phyloP scores from a whole-genome alignment of 2,329 filamentous ascomycete genomes.

The Thelonectria blattea region DNA sequence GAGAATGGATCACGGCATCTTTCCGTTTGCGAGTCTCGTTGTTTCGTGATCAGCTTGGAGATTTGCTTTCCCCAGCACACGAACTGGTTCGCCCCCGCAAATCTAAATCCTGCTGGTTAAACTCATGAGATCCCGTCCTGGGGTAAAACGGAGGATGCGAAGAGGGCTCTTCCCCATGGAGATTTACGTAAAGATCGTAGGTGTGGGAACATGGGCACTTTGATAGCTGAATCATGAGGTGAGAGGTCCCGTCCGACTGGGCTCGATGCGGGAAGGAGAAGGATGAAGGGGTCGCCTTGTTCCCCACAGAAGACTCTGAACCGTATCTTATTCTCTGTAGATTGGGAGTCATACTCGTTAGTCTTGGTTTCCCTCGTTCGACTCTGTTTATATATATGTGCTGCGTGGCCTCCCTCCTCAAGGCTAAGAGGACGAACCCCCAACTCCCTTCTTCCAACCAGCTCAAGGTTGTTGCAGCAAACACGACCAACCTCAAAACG shows the following conservation, averaged over 20 bases:
- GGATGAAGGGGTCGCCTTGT: background rate
- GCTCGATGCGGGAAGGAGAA: constrained; percentile 1
- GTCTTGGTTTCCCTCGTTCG: background rate
- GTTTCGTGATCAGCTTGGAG: background rate
- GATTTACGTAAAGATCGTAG: constrained; percentile 15
- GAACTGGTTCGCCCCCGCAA: background rate
- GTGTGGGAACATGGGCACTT: background rate
- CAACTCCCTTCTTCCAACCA: background rate
- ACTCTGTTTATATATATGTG: background rate
- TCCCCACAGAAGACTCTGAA: constrained; percentile 3
- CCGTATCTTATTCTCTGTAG: background rate
- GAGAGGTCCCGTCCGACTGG: background rate
- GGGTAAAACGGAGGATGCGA: background rate
- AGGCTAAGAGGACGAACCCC: background rate
- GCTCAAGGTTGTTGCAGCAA: background rate
- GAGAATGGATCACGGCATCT: background rate
- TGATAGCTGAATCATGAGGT: constrained; percentile 7
- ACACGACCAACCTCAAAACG: background rate
- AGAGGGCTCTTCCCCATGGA: background rate
- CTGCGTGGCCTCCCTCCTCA: background rate
- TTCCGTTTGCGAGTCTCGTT: background rate
- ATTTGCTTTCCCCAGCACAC: background rate
- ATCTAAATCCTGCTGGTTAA: background rate
- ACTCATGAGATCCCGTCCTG: constrained; percentile 1
- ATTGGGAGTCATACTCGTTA: background rate